Percentiles rank a stretch among this genome's conserved stretches.
phyloP scores from a whole-genome alignment of 257 asterid genomes.

The Plantago ovata region DNA sequence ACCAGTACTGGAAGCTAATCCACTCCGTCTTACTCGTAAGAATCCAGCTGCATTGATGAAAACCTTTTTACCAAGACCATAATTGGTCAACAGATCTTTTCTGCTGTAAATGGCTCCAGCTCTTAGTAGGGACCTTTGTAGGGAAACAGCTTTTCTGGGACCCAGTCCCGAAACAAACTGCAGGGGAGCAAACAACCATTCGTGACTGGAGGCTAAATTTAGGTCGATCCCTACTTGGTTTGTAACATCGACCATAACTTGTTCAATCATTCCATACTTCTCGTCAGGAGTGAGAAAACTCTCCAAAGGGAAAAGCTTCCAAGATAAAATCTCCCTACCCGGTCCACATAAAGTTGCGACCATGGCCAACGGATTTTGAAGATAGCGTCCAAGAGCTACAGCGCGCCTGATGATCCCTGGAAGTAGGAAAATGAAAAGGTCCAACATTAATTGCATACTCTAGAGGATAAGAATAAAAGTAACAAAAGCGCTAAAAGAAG shows the following conservation, averaged over 20 bases:
- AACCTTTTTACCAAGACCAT: conserved; percentile 84
- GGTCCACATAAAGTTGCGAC: conserved; percentile 91
- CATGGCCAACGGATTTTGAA: conserved; percentile 94
- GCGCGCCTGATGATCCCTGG: conserved; percentile 91
- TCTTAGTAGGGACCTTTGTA: conserved; percentile 81
- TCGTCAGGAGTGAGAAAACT: conserved; percentile 91
- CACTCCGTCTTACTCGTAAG: conserved; percentile 81
- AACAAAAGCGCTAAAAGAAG: conserved; percentile 17
- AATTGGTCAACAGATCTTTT: conserved; percentile 76
- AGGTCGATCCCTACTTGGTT: conserved; percentile 93
- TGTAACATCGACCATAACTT: conserved; percentile 88
- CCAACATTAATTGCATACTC: conserved; percentile 5
- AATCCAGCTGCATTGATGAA: conserved; percentile 94
- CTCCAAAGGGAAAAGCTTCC: conserved; percentile 87
- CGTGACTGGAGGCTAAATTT: conserved; percentile 65
- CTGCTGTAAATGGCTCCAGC: conserved; percentile 83
- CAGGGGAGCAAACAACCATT: conserved; percentile 91
- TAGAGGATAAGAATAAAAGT: not conserved
- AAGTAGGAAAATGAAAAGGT: not conserved
- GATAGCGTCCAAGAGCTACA: conserved; percentile 89
- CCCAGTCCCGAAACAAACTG: conserved; percentile 96
- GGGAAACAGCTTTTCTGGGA: conserved; percentile 88
- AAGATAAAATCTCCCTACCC: conserved; percentile 84
- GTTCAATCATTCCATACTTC: conserved; percentile 84
- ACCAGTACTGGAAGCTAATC: conserved; percentile 78